phyloP scores from a whole-genome alignment of 2,329 filamentous ascomycete species.

The Colletotrichum karsti region DNA sequence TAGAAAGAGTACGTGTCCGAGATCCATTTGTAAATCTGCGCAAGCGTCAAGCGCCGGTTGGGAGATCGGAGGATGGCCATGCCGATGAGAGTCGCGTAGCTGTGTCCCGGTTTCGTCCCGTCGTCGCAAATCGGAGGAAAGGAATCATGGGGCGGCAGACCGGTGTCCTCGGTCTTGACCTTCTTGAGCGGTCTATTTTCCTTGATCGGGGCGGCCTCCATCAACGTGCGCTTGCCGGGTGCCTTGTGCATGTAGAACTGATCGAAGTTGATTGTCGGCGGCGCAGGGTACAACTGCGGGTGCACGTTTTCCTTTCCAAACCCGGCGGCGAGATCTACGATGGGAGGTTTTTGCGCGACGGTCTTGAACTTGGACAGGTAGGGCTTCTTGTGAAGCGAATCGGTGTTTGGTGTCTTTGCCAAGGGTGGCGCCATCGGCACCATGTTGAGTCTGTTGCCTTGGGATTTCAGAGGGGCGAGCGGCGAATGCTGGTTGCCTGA shows the following conservation, averaged over 20 bases:
- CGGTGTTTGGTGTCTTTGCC: constrained; percentile 63
- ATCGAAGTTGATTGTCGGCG: constrained; percentile 57
- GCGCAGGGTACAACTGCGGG: constrained; percentile 58
- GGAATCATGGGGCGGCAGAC: constrained; percentile 76
- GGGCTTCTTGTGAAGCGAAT: constrained; percentile 75
- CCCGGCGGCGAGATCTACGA: constrained; percentile 49
- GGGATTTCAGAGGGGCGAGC: constrained; percentile 62
- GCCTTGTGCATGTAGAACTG: constrained; percentile 59
- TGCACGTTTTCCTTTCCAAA: constrained; percentile 67
- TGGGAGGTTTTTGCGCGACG: constrained; percentile 57
- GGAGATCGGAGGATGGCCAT: constrained; percentile 95
- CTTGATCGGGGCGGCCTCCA: constrained; percentile 78
- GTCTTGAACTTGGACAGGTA: constrained; percentile 68
- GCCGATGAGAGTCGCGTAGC: constrained; percentile 93
- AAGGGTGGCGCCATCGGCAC: constrained; percentile 73
- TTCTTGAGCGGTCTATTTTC: constrained; percentile 76
- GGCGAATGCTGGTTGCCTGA: constrained; percentile 65
- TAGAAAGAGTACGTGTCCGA: constrained; percentile 95
- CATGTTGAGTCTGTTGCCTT: constrained; percentile 71
- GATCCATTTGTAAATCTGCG: constrained; percentile 99
- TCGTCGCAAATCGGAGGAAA: constrained; percentile 87
- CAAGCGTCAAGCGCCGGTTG: constrained; percentile 83
- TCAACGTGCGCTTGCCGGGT: constrained; percentile 67
- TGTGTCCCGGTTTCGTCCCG: constrained; percentile 87
- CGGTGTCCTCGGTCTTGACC: constrained; percentile 65